Evolutionary conservation across 331 rosid genomes (phyloP).

Genomic region (Malus hybrid): DNA sequence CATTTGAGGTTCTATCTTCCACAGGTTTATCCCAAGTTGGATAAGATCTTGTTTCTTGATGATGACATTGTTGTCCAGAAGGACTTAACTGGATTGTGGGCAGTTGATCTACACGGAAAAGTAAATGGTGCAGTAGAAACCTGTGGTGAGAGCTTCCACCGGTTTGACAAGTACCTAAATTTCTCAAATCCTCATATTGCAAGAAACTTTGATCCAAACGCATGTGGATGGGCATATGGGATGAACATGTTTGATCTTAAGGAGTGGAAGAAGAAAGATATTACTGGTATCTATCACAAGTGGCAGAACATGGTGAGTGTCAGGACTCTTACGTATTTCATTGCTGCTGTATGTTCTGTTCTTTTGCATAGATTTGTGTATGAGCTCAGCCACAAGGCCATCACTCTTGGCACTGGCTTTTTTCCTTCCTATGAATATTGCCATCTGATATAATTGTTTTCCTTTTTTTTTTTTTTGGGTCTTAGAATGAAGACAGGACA

Average conservation of each 20-base stretch:
- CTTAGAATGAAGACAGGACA: slow-evolving; percentile 84
- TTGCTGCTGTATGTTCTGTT: background rate
- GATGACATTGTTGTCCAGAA: slow-evolving; percentile 98
- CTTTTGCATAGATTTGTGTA: background rate
- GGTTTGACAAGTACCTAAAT: slow-evolving; percentile 93
- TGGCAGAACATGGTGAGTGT: slow-evolving; percentile 98
- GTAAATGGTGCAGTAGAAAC: slow-evolving; percentile 99
- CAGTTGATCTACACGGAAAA: slow-evolving; percentile 69
- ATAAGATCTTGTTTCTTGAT: slow-evolving; percentile 88
- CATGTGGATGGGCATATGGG: slow-evolving; percentile 99
- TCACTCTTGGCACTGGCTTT: background rate
- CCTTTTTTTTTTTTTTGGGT: slow-evolving; percentile 10
- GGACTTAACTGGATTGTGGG: slow-evolving; percentile 86
- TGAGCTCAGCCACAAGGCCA: background rate
- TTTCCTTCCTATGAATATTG: background rate
- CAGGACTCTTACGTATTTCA: background rate
- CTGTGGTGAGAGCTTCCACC: slow-evolving; percentile 89
- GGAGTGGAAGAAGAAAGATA: slow-evolving; percentile 90
- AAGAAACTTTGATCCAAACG: slow-evolving; percentile 80
- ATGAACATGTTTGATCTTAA: slow-evolving; percentile 92
- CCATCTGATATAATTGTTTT: slow-evolving; percentile 4
- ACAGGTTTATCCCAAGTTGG: slow-evolving; percentile 83
- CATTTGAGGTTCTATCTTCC: slow-evolving; percentile 98
- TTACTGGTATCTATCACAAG: slow-evolving; percentile 92
- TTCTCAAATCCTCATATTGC: slow-evolving; percentile 90